Percentiles rank a stretch among this genome's conserved stretches.
These are phyloP conservation scores for Citrus mangshanensis DNA, from an alignment of 345 rosid genomes.

Conservation along the genomic window DNA sequence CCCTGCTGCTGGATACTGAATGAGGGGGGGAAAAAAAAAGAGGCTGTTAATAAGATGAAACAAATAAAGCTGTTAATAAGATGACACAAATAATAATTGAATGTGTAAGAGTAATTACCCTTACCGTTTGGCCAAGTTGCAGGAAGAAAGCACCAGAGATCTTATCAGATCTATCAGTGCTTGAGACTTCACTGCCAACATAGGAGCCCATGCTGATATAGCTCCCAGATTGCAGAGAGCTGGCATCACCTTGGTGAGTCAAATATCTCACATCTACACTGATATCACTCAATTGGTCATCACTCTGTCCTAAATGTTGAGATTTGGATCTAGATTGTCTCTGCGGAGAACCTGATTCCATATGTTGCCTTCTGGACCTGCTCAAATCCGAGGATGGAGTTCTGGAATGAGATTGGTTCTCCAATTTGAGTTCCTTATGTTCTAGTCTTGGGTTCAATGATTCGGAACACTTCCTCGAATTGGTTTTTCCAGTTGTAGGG, in stretches of 20 bases:
- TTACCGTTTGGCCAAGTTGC: slow-evolving; percentile 44
- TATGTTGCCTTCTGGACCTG: slow-evolving; percentile 40
- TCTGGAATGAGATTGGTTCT: slow-evolving; percentile 40
- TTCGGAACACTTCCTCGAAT: slow-evolving; percentile 39
- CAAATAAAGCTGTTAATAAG: slow-evolving; percentile 16
- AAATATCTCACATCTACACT: slow-evolving; percentile 49
- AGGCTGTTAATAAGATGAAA: slow-evolving; percentile 11
- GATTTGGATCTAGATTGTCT: slow-evolving; percentile 35
- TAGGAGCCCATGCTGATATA: slow-evolving; percentile 47
- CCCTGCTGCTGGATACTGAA: slow-evolving; percentile 52
- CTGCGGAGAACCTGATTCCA: slow-evolving; percentile 42
- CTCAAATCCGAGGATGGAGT: slow-evolving; percentile 41
- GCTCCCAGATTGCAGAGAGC: slow-evolving; percentile 54
- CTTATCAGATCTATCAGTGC: slow-evolving; percentile 45
- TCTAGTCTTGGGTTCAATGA: slow-evolving; percentile 47
- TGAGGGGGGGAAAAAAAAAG: neutral
- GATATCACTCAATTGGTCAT: slow-evolving; percentile 43
- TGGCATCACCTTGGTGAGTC: slow-evolving; percentile 36
- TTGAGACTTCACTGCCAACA: slow-evolving; percentile 63
- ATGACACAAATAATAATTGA: slow-evolving; percentile 8
- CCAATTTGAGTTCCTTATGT: slow-evolving; percentile 44
- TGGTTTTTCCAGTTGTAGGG: slow-evolving; percentile 27
- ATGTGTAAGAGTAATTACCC: slow-evolving; percentile 22
- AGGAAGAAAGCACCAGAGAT: slow-evolving; percentile 23
- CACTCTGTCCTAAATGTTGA: slow-evolving; percentile 29